phyloP scores from a whole-genome alignment of 1,284 basidiomycete genomes.

The Cutaneotrichosporon cutaneum region DNA sequence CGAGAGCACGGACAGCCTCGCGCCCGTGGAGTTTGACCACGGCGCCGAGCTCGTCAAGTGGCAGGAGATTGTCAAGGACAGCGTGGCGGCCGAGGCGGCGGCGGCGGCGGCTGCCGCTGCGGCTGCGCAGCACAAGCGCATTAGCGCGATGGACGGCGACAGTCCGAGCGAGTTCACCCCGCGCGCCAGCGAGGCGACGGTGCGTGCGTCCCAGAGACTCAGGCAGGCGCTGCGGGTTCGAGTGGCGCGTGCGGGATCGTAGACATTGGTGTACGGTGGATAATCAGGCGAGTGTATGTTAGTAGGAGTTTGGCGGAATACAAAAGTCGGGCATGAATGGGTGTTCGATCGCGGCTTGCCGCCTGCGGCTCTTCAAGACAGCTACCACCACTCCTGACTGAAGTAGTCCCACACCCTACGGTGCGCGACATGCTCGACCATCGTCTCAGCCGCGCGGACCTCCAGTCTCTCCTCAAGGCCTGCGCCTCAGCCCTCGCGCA shows the following conservation, averaged over 20 bases:
- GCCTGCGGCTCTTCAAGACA: too few relatives aligned
- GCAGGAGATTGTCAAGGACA: slow-evolving; percentile 10
- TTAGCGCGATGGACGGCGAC: background rate
- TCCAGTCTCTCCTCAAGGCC: too few relatives aligned
- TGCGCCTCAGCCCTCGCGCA: too few relatives aligned
- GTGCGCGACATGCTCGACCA: too few relatives aligned
- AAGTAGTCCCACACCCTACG: too few relatives aligned
- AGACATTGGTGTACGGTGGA: background rate
- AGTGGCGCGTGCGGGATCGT: background rate
- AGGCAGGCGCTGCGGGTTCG: background rate
- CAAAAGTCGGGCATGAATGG: background rate
- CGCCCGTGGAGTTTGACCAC: background rate
- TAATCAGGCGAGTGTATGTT: background rate
- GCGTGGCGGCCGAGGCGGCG: slow-evolving; percentile 2
- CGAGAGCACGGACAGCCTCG: background rate
- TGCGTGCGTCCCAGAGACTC: background rate
- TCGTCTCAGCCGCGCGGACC: too few relatives aligned
- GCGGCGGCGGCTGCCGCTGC: background rate
- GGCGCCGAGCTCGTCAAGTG: background rate
- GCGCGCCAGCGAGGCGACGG: slow-evolving; percentile 2
- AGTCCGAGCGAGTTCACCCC: background rate
- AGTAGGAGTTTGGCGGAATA: too few relatives aligned
- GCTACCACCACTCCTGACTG: too few relatives aligned
- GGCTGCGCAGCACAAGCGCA: background rate
- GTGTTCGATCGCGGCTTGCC: background rate